A percentile compares a stretch with the other conserved stretches of the same genome.
Evolutionary conservation across 495 filamentous ascomycete genomes (phyloP).

Genomic region (Ramalina intermedia): DNA sequence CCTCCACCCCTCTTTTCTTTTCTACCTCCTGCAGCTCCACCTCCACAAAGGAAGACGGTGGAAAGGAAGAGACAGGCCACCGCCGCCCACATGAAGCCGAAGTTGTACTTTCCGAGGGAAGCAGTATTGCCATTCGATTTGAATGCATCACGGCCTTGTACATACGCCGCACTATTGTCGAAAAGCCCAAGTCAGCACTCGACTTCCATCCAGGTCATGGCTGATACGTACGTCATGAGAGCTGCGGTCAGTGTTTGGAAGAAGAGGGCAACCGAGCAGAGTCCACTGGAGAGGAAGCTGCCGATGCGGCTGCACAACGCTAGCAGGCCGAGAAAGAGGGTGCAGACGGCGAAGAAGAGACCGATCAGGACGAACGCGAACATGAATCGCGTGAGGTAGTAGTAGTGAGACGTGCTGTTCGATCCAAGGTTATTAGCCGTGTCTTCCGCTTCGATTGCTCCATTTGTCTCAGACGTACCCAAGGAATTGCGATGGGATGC

Average conservation of each 20-base stretch:
- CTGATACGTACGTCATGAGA: constrained; percentile 53
- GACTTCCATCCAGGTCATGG: neutral
- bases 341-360: constrained; percentile 46
- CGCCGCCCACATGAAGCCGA: constrained; percentile 77
- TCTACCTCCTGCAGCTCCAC: constrained; percentile 12
- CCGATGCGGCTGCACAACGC: constrained; percentile 48
- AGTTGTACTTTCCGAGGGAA: constrained; percentile 54
- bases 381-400: constrained; percentile 50
- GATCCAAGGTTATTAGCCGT: neutral
- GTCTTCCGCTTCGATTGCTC: neutral
- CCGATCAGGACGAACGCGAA: constrained; percentile 60
- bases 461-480: constrained; percentile 24
- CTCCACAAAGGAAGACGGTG: constrained; percentile 54
- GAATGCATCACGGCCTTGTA: constrained; percentile 64
- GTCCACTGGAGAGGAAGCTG: constrained; percentile 41
- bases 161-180: constrained; percentile 48
- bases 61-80: constrained; percentile 55
- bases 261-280: constrained; percentile 39
- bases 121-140: constrained; percentile 39
- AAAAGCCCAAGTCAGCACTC: neutral
- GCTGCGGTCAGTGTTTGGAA: constrained; percentile 48
- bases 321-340: constrained; percentile 46
- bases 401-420: constrained; percentile 30
- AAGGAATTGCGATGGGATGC: constrained; percentile 41
- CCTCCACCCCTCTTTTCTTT: constrained; percentile 1